Evolutionary conservation across 371 early-diverging fungal species (phyloP).

Genomic region (Nematocida minor): DNA sequence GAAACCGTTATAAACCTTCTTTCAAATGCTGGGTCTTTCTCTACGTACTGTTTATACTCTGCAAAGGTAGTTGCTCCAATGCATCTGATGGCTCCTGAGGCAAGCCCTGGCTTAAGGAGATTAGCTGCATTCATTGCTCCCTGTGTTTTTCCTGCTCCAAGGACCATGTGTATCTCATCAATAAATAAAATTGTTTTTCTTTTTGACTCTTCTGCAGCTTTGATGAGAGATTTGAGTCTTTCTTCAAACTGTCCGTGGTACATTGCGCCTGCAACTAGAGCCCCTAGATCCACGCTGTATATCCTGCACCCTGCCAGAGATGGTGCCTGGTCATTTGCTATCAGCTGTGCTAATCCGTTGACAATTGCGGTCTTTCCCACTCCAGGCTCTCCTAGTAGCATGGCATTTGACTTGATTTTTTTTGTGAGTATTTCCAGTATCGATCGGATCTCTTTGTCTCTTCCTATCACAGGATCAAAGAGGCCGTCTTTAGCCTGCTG

Average conservation of each 20-base stretch:
- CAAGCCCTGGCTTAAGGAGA: conserved; percentile 76
- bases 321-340: conserved; percentile 84
- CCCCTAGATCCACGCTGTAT: conserved; percentile 87
- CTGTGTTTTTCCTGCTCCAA: conserved; percentile 73
- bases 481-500: conserved; percentile 71
- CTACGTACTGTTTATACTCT: conserved; percentile 75
- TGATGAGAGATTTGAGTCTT: conserved; percentile 85
- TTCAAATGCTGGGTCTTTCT: conserved; percentile 77
- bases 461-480: conserved; percentile 78
- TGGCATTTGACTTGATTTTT: conserved; percentile 80
- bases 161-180: conserved; percentile 91
- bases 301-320: conserved; percentile 73
- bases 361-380: conserved; percentile 70
- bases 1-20: conserved; percentile 75
- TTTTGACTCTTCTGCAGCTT: conserved; percentile 77
- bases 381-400: conserved; percentile 75
- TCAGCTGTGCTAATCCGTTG: conserved; percentile 77
- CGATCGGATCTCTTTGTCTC: conserved; percentile 74
- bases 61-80: conserved; percentile 80
- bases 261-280: conserved; percentile 78
- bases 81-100: conserved; percentile 72
- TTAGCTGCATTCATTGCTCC: conserved; percentile 83
- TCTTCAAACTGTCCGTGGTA: conserved; percentile 97
- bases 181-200: conserved; percentile 88
- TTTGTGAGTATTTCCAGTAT: conserved; percentile 73